Base-by-base conservation (phyloP, 768 basidiomycete genomes). In the Tylopilus rubrobrunneus region DNA sequence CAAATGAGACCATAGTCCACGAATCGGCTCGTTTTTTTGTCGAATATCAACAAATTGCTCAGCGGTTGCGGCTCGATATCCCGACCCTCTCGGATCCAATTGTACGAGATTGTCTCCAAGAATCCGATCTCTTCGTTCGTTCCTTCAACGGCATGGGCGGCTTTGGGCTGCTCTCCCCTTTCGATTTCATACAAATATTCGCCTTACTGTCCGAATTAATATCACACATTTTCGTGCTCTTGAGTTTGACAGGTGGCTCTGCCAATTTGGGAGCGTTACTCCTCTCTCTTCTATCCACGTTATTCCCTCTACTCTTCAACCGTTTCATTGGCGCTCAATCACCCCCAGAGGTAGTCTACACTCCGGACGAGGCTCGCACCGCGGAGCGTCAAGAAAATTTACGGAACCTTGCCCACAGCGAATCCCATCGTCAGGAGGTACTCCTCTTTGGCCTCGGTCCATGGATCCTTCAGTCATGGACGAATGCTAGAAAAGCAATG, bases 391-490 rank as follows among this genome's bases (percentile, higher is more conserved):
- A 87, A 63, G 89, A 92, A 63, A 80, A 78, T 41, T 81, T 92
- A 77, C 83, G 87, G 8, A 82, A 78, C 61, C 72, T 93, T 37
- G 91, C 84, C 0, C 83, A 87, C 67, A 87, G 82, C 62, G 90
- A 90, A 37, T 63, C 72, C 0, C 83, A 89, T 67, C 84, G 89
- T n/a, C 84, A 86, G 15, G 92, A 95, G 67, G 79, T 94, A 31
- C 76, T 85, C 33, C 75, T 94, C 4, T 95, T 92, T 67, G 89
- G 89, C 5, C 77, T 95, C 15, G 85, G 84, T 11, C 85, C 89
- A 37, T 95, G 92, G 92, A 85, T 94, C 50, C 72, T 94, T 53
- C 77, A 81, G 51, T 81, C 83, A 7, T 95, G 92, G 92, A 78
- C 85, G 5, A 75, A 71, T 31, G 81, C 89, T 4, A 74, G 85